A percentile compares a stretch with the other conserved stretches of the same genome.
These are phyloP conservation scores for Candida berthetii DNA, from an alignment of 805 yeast species.

Conservation along the genomic window DNA sequence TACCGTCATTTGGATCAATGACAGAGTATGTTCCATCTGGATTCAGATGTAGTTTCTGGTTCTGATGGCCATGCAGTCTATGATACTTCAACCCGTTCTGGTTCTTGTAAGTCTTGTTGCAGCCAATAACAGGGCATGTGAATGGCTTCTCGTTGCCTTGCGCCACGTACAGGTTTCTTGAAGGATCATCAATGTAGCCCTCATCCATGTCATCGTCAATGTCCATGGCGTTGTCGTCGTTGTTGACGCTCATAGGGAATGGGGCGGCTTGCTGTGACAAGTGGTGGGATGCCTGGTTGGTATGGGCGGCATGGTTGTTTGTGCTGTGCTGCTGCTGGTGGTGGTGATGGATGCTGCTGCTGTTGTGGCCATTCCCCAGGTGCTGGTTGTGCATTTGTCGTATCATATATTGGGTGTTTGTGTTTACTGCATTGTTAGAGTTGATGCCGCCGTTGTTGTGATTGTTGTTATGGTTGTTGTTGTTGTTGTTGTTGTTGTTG, in stretches of 20 bases:
- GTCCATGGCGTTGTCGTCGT: conserved; percentile 23
- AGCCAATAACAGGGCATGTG: conserved; percentile 96
- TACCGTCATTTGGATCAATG: conserved; percentile 92
- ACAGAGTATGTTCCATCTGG: conserved; percentile 91
- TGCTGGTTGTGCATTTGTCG: no score
- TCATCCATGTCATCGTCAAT: conserved; percentile 53
- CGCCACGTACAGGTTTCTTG: conserved; percentile 86
- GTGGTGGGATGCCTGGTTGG: no score
- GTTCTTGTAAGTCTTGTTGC: conserved; percentile 95
- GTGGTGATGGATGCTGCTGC: no score
- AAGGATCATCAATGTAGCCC: conserved; percentile 94
- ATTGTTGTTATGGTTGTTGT: conserved; percentile 10
- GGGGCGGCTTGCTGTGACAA: conserved; percentile 17
- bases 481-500: no score
- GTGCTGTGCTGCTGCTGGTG: no score
- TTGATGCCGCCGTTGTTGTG: conserved; percentile 12
- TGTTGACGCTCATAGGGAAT: conserved; percentile 27
- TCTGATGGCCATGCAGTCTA: conserved; percentile 93
- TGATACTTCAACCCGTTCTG: conserved; percentile 97
- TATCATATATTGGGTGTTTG: conserved; percentile 1
- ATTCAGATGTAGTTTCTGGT: conserved; percentile 84
- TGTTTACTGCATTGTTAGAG: conserved; percentile 8
- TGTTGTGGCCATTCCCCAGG: no score
- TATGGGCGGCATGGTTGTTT: no score
- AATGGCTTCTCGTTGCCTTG: conserved; percentile 94